phyloP scores from a whole-genome alignment of 345 rosid species.

The Combretum micranthum region DNA sequence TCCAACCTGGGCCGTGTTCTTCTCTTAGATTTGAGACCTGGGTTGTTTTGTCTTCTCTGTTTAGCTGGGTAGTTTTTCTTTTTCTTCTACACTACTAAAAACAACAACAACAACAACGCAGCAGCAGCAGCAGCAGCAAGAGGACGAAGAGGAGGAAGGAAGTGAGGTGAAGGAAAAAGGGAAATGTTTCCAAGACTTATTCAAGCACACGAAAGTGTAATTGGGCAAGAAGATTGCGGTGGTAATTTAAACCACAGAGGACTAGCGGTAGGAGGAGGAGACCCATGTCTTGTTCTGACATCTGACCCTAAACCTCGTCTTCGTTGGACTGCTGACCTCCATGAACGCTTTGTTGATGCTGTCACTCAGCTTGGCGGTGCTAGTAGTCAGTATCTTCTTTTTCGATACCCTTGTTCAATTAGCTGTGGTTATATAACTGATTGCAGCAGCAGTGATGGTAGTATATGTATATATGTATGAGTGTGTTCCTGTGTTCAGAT shows the following conservation, averaged over 20 bases:
- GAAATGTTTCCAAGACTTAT: constrained; percentile 31
- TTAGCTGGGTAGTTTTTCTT: not conserved
- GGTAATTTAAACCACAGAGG: not conserved
- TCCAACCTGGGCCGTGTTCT: not conserved
- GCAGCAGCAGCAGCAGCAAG: too few relatives aligned
- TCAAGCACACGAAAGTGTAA: constrained; percentile 22
- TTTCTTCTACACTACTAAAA: not conserved
- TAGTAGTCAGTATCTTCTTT: constrained; percentile 36
- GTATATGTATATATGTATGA: too few relatives aligned
- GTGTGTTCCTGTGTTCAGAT: too few relatives aligned
- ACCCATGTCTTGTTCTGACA: constrained; percentile 71
- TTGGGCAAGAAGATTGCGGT: constrained; percentile 21
- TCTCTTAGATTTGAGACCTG: not conserved
- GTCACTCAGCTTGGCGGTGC: constrained; percentile 88
- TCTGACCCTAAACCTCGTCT: constrained; percentile 93
- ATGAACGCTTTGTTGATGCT: constrained; percentile 84
- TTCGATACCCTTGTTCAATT: not conserved
- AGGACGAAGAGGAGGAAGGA: not conserved
- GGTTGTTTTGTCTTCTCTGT: not conserved
- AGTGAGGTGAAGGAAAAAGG: constrained; percentile 1
- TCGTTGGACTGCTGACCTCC: constrained; percentile 89
- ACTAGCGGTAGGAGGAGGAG: constrained; percentile 16
- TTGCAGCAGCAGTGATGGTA: too few relatives aligned
- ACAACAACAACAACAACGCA: too few relatives aligned
- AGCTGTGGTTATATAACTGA: too few relatives aligned